Evolutionary conservation across 2,329 filamentous ascomycete genomes (phyloP).

Genomic region (Scytalidium sp.): DNA sequence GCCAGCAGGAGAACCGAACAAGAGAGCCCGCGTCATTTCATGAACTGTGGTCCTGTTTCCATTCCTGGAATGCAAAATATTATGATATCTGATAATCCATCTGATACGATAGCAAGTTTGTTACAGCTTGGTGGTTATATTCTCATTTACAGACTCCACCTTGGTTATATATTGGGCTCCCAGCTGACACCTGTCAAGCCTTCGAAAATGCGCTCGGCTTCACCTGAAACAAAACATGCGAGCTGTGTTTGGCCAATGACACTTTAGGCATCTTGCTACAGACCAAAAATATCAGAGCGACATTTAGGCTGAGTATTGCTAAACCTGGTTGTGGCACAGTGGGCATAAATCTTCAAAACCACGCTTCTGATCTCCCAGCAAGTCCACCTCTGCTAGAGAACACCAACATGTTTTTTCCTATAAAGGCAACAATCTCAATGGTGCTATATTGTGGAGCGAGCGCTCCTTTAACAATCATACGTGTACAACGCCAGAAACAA

Average conservation of each 20-base stretch:
- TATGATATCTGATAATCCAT: constrained; percentile 22
- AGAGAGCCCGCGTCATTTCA: too few relatives aligned
- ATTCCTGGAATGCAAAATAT: constrained; percentile 33
- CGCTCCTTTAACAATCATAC: too few relatives aligned
- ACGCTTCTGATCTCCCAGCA: constrained; percentile 34
- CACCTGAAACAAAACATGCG: constrained; percentile 29
- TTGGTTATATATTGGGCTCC: constrained; percentile 37
- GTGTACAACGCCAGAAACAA: too few relatives aligned
- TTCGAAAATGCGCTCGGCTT: constrained; percentile 34
- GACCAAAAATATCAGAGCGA: constrained; percentile 29
- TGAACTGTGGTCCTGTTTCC: too few relatives aligned
- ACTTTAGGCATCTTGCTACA: constrained; percentile 19
- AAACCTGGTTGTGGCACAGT: constrained; percentile 22
- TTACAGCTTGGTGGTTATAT: constrained; percentile 22
- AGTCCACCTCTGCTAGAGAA: constrained; percentile 28
- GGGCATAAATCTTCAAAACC: constrained; percentile 33
- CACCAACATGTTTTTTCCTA: constrained; percentile 33
- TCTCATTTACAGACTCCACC: constrained; percentile 32
- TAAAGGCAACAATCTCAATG: constrained; percentile 34
- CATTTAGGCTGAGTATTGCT: constrained; percentile 31
- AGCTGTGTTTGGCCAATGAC: constrained; percentile 33
- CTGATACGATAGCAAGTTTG: constrained; percentile 9
- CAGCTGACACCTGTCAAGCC: constrained; percentile 29
- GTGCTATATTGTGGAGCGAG: too few relatives aligned
- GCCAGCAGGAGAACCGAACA: constrained; percentile 32